Percentiles rank a stretch among this genome's conserved stretches.
Evolutionary conservation across 2,329 filamentous ascomycete species (phyloP).

Genomic region (Canariomyces notabilis): DNA sequence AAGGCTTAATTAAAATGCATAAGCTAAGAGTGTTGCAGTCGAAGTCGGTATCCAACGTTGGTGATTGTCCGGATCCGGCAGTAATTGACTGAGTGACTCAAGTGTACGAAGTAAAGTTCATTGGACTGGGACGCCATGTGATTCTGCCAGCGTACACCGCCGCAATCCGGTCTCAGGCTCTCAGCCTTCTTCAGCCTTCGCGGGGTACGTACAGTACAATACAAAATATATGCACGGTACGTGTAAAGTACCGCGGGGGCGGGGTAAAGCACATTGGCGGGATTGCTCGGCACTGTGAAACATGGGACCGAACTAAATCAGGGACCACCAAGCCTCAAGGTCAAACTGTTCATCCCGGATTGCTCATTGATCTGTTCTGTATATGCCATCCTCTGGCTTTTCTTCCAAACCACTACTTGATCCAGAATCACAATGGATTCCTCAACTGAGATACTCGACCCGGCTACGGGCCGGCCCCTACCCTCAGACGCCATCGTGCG

Average conservation of each 20-base stretch:
- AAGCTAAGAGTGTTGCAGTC: no score
- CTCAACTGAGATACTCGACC: constrained; percentile 47
- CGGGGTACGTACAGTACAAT: neutral
- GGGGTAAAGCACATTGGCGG: no score
- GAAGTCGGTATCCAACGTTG: no score
- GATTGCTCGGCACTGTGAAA: no score
- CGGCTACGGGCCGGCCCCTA: constrained; percentile 62
- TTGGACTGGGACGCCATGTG: neutral
- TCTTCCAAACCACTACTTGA: neutral
- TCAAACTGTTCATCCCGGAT: no score
- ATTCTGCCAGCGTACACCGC: neutral
- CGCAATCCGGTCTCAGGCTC: neutral
- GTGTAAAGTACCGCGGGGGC: no score
- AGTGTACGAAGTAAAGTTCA: neutral
- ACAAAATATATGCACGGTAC: no score
- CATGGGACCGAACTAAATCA: no score
- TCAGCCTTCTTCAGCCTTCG: neutral
- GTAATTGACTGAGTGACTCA: neutral
- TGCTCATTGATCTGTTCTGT: no score
- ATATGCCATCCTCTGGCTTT: no score
- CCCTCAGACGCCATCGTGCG: constrained; percentile 77
- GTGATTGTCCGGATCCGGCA: neutral
- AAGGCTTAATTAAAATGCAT: no score
- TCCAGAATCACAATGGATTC: constrained; percentile 9
- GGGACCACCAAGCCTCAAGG: no score